phyloP scores from a whole-genome alignment of 2,329 filamentous ascomycete species.

The Paracamarosporium sp. region DNA sequence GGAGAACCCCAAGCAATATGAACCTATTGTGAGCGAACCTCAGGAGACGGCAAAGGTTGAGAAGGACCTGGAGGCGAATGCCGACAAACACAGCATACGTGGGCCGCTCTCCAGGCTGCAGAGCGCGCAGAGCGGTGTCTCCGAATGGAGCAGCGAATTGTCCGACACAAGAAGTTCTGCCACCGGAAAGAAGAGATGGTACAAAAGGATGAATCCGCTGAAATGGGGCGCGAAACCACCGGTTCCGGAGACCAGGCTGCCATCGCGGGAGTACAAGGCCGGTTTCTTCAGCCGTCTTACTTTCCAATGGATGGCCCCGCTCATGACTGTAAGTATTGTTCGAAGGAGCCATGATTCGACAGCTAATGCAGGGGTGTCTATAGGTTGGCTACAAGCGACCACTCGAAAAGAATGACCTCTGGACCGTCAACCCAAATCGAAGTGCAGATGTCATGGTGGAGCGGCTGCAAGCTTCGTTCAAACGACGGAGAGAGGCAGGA shows the following conservation, averaged over 20 bases:
- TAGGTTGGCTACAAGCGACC: conserved; percentile 84
- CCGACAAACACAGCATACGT: conserved; percentile 25
- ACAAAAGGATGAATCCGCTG: conserved; percentile 60
- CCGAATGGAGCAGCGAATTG: conserved; percentile 38
- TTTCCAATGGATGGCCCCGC: conserved; percentile 88
- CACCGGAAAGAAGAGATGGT: conserved; percentile 61
- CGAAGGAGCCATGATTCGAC: background rate
- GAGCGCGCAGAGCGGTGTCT: conserved; percentile 34
- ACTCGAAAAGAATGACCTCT: conserved; percentile 85
- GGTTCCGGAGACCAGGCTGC: conserved; percentile 59
- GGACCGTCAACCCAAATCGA: conserved; percentile 83
- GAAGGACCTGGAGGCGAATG: conserved; percentile 37
- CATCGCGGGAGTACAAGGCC: conserved; percentile 75
- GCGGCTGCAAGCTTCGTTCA: conserved; percentile 72
- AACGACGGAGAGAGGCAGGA: conserved; percentile 70
- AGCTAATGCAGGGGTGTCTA: conserved; percentile 8
- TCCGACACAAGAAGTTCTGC: conserved; percentile 33
- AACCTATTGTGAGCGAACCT: conserved; percentile 50
- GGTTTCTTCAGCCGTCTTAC: conserved; percentile 76
- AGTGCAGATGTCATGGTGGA: conserved; percentile 72
- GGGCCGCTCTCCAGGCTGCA: conserved; percentile 34
- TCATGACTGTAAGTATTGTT: conserved; percentile 67
- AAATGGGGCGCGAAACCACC: conserved; percentile 60
- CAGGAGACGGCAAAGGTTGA: conserved; percentile 42
- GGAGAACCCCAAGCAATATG: conserved; percentile 42